Evolutionary conservation across 2,329 filamentous ascomycete genomes (phyloP).

Genomic region (Xylogone sp.): DNA sequence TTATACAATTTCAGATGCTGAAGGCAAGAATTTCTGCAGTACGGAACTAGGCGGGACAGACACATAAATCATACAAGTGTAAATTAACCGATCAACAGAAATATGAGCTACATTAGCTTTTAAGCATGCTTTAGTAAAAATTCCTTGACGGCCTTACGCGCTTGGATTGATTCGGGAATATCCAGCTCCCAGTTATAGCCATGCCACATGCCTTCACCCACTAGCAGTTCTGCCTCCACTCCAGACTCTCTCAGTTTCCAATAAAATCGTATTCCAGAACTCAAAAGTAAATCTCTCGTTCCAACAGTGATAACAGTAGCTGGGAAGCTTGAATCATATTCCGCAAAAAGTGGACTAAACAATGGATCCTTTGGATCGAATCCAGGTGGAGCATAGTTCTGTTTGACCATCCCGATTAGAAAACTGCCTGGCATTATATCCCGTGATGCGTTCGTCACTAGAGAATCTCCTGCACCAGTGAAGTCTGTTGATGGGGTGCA

Average conservation of each 20-base stretch:
- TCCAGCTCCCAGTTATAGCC: not conserved
- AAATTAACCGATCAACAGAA: no score
- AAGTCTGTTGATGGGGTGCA: not conserved
- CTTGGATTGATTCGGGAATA: not conserved
- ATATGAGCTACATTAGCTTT: no score
- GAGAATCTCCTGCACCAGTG: not conserved
- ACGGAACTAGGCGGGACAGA: no score
- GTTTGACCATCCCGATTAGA: not conserved
- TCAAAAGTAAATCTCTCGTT: not conserved
- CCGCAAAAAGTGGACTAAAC: not conserved
- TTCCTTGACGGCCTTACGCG: not conserved
- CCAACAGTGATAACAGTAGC: not conserved
- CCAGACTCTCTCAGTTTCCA: not conserved
- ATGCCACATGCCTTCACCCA: not conserved
- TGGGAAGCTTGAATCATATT: not conserved
- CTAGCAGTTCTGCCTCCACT: not conserved
- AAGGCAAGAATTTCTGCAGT: no score
- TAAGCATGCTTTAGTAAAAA: not conserved
- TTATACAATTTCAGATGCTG: no score
- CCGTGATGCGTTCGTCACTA: not conserved
- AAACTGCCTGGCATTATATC: not conserved
- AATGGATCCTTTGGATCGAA: not conserved
- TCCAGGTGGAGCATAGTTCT: not conserved
- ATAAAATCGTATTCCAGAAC: not conserved
- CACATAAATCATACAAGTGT: no score